phyloP scores from a whole-genome alignment of 2,329 filamentous ascomycete genomes.

The Monosporascus sp. region DNA sequence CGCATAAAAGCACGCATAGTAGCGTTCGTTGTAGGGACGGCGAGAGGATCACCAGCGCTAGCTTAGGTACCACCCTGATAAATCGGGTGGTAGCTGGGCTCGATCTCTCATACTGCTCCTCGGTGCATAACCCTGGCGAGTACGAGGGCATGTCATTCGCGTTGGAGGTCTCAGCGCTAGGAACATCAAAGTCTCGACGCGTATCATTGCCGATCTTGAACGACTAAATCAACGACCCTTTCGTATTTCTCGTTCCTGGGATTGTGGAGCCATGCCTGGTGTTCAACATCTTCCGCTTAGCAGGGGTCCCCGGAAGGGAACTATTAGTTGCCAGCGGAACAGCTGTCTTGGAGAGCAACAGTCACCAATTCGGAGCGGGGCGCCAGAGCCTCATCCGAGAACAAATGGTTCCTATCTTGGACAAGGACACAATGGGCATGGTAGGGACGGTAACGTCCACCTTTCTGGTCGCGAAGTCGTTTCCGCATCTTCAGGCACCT shows the following conservation, averaged over 20 bases:
- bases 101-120: background rate
- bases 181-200: background rate
- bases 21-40: no score
- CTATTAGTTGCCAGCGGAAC: slow-evolving; percentile 22
- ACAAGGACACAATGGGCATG: slow-evolving; percentile 21
- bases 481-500: slow-evolving; percentile 1
- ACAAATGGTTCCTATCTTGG: slow-evolving; percentile 26
- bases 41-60: background rate
- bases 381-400: slow-evolving; percentile 29
- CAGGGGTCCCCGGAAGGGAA: background rate
- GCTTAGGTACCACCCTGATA: background rate
- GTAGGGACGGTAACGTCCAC: slow-evolving; percentile 30
- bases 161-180: slow-evolving; percentile 8
- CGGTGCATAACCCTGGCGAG: background rate
- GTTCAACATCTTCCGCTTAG: slow-evolving; percentile 15
- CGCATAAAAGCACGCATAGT: no score
- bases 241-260: slow-evolving; percentile 15
- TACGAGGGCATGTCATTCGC: background rate
- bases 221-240: slow-evolving; percentile 16
- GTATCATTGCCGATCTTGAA: slow-evolving; percentile 21
- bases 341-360: slow-evolving; percentile 19
- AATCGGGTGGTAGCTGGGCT: background rate
- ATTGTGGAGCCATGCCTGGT: slow-evolving; percentile 7
- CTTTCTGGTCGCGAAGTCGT: slow-evolving; percentile 25
- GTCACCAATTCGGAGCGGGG: slow-evolving; percentile 17